Percentiles rank a stretch among this genome's conserved stretches.
phyloP scores from a whole-genome alignment of 495 filamentous ascomycete genomes.

The Neurospora sp. region DNA sequence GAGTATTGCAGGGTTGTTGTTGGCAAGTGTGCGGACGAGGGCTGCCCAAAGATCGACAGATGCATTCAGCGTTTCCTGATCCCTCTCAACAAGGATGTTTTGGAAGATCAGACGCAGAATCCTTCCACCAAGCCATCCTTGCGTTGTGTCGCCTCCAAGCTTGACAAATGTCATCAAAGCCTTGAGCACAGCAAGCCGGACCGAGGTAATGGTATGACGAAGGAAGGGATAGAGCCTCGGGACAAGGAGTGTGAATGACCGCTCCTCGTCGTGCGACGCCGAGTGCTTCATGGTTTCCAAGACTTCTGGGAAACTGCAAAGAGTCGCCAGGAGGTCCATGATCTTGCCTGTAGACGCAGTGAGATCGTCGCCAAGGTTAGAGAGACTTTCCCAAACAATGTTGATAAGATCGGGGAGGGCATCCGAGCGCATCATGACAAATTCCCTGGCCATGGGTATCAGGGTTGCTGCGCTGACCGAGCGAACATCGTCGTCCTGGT shows the following conservation, averaged over 20 bases:
- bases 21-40: slow-evolving; percentile 56
- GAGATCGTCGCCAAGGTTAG: slow-evolving; percentile 88
- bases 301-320: slow-evolving; percentile 90
- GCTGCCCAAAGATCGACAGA: slow-evolving; percentile 84
- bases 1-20: slow-evolving; percentile 46
- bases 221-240: slow-evolving; percentile 93
- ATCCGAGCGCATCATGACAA: slow-evolving; percentile 69
- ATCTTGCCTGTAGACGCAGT: slow-evolving; percentile 95
- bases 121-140: slow-evolving; percentile 86
- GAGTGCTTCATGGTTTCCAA: slow-evolving; percentile 89
- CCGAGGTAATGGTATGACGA: slow-evolving; percentile 91
- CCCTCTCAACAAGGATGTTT: slow-evolving; percentile 87
- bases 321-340: slow-evolving; percentile 92
- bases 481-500: slow-evolving; percentile 90
- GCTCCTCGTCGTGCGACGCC: slow-evolving; percentile 67
- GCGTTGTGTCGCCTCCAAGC: slow-evolving; percentile 71
- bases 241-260: slow-evolving; percentile 85
- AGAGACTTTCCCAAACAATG: slow-evolving; percentile 95
- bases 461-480: slow-evolving; percentile 93
- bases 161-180: slow-evolving; percentile 87
- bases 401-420: slow-evolving; percentile 74
- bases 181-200: slow-evolving; percentile 84
- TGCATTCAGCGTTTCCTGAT: slow-evolving; percentile 59
- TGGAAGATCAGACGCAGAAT: slow-evolving; percentile 85
- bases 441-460: slow-evolving; percentile 89